Evolutionary conservation across 495 filamentous ascomycete genomes (phyloP).

Genomic region (Penicillium maclennaniae): DNA sequence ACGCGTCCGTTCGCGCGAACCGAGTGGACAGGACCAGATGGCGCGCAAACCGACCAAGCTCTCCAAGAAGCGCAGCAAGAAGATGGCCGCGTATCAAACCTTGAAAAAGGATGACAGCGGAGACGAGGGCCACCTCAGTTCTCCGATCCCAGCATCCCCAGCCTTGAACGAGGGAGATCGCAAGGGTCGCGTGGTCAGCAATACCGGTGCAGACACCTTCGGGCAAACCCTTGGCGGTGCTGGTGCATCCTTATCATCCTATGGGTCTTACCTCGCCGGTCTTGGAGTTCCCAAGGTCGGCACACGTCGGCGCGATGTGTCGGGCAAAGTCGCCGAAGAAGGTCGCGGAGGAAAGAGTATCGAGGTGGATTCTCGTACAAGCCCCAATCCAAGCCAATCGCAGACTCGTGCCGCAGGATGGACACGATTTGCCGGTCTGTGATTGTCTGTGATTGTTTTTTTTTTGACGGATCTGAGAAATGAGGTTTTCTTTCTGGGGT

Average conservation of each 20-base stretch:
- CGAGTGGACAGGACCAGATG: constrained; percentile 18
- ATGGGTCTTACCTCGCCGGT: constrained; percentile 57
- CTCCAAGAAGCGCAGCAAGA: constrained; percentile 33
- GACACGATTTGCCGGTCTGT: constrained; percentile 47
- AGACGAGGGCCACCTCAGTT: constrained; percentile 12
- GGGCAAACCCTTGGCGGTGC: constrained; percentile 14
- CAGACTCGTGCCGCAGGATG: constrained; percentile 41
- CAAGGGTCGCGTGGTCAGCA: constrained; percentile 51
- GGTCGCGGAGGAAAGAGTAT: constrained; percentile 52
- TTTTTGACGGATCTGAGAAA: background rate
- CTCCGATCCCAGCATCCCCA: constrained; percentile 23
- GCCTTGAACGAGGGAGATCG: constrained; percentile 33
- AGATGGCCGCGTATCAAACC: constrained; percentile 31
- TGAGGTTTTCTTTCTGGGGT: constrained; percentile 8
- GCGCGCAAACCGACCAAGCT: constrained; percentile 29
- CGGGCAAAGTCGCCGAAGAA: constrained; percentile 83
- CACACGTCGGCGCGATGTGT: constrained; percentile 60
- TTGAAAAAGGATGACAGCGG: constrained; percentile 36
- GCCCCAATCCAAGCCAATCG: constrained; percentile 2
- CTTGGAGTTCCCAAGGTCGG: constrained; percentile 31
- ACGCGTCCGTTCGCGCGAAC: constrained; percentile 23
- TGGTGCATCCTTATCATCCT: constrained; percentile 36
- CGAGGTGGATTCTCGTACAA: constrained; percentile 10
- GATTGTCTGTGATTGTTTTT: too few relatives aligned
- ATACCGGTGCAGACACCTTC: constrained; percentile 42